Base-by-base conservation (phyloP, 1,139 yeast species). In the Yueomyces sp. region DNA sequence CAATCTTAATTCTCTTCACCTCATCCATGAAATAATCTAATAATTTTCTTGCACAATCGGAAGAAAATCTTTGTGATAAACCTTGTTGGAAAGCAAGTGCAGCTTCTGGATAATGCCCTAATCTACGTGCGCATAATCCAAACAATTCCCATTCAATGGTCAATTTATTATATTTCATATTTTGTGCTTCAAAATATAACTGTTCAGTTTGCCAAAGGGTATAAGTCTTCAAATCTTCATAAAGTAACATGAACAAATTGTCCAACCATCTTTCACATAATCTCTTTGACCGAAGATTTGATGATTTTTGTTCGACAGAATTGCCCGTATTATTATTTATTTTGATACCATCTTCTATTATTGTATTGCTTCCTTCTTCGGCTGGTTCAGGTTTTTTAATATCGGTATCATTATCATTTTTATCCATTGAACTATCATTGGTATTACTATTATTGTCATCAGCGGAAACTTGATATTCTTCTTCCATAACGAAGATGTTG, bases 211-310 rank as follows among this genome's bases (percentile, higher is more conserved):
- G 93, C 96, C 97, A 91, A 68, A 86, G 76, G 4, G 96, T 81
- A 57, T 85, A 91, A 3, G 87, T 86, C 50, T 93, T 76, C 55
- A 91, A 73, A 58, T 93, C 97, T 55, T 89, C 97, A 58, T 87
- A 93, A 46, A 91, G 69, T 29, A 89, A 73, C 85, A 91, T 81
- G 62, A 93, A 91, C 47, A 93, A 68, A 55, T 87, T 85, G 60
- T 93, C 99, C 49, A 93, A 72, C 96, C 98, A 89, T 56, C 97
- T 76, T 65, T 93, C 98, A 65, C 98, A 91, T 45, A 93, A 72
- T 50, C 98, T 72, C 58, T 93, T 93, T 58, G 59, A 49, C 42
- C 58, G 57, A 37, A 55, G 42, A 8, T 47, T 42, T 11, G 49
- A 41, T 4, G 42, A 11, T 12, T 28, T 11, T 4, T 41, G 74